Evolutionary conservation across 257 asterid genomes (phyloP), one percentile per base, ranked within the genome.

Genomic region (Salvia rosmarinus): DNA sequence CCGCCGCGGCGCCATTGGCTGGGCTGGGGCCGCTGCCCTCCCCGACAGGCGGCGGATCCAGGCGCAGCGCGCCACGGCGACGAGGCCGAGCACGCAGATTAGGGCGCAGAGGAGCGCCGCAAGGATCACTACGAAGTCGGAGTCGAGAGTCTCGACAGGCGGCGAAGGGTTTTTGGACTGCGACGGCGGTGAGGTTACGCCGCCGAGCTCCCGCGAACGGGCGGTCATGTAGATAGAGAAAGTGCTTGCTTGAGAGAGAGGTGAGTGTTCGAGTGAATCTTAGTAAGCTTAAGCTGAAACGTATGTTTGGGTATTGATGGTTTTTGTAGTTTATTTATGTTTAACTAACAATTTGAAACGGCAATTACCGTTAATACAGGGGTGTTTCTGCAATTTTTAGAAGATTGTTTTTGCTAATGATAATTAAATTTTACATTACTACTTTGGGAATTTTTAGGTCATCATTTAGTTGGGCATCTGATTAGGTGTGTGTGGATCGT

Each of bases 101-200:
- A 85, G 81, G 1, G 89, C 89, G 74, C 89, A 85, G 68, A 85
- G 83, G 37, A 85, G 82, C 0, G 89, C 85, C 2, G 87, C 85
- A 19, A 82, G 80, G 77, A 85, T 82, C 2, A 85, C 81, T 2
- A 79, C 81, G 77, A 85, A 82, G 79, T 85, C 84, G 74, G 82
- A 69, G 73, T 84, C 73, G 4, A 79, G 72, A 5, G 77, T 13
- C 17, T 69, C 71, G 34, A 65, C 54, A 4, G 78, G 61, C 32
- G 78, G 75, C 9, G 81, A 16, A 8, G 81, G 5, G 44, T 16
- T 54, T 7, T 70, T 63, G 25, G 70, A 23, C 10, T 71, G 63
- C 64, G 78, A 52, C 35, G 82, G 76, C 80, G 83, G 75, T 9
- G 83, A 39, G 75, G 55, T 58, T 30, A 21, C 77, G 30, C 82